These are phyloP conservation scores for Epicoccum sorghinum DNA, from an alignment of 2,329 filamentous ascomycete species.

Conservation along the genomic window DNA sequence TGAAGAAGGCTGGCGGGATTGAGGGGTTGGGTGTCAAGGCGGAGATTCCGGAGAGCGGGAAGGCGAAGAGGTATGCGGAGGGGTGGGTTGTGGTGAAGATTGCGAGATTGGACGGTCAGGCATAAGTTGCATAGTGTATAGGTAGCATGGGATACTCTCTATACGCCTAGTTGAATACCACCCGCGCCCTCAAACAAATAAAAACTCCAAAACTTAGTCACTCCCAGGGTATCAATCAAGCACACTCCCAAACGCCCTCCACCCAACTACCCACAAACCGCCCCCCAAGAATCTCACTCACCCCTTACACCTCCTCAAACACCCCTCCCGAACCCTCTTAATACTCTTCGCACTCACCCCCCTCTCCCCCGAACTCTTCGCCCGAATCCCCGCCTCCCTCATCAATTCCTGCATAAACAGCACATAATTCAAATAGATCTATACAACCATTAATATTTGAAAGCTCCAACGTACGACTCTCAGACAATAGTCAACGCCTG, in stretches of 20 bases:
- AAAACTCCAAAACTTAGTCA: neutral
- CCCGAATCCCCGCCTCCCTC: constrained; percentile 78
- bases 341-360: constrained; percentile 77
- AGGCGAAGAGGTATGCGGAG: constrained; percentile 50
- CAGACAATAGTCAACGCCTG: too few relatives aligned
- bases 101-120: constrained; percentile 14
- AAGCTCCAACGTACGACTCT: too few relatives aligned
- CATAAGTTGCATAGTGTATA: too few relatives aligned
- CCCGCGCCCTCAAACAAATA: neutral
- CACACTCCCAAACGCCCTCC: neutral
- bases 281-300: neutral
- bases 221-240: constrained; percentile 1
- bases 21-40: constrained; percentile 35
- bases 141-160: neutral
- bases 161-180: neutral
- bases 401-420: constrained; percentile 80
- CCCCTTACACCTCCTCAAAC: constrained; percentile 47
- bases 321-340: constrained; percentile 73
- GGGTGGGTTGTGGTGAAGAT: constrained; percentile 57
- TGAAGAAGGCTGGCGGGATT: neutral
- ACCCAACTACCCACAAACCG: neutral
- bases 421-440: constrained; percentile 86
- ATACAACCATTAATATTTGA: neutral
- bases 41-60: constrained; percentile 44
- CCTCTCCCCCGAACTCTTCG: constrained; percentile 75